These are phyloP conservation scores for Plasmodium gallinaceum DNA, from an alignment of 169 alveolate genomes.

Conservation along the genomic window DNA sequence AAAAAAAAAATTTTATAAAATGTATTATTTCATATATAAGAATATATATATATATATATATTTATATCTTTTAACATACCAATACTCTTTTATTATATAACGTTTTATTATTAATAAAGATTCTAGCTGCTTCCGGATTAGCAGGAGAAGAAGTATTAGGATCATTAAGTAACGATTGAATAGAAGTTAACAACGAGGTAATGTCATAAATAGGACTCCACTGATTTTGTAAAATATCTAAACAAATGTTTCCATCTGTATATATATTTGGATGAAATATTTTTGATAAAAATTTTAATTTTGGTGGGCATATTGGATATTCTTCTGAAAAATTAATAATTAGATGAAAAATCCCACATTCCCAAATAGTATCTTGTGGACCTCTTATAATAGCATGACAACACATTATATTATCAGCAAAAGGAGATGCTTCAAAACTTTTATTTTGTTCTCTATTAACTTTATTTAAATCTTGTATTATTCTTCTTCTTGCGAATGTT, in stretches of 20 bases:
- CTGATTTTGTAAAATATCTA: constrained; percentile 92
- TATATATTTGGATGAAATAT: constrained; percentile 94
- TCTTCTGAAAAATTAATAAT: constrained; percentile 92
- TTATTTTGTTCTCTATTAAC: constrained; percentile 91
- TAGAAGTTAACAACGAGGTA: constrained; percentile 94
- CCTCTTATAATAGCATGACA: constrained; percentile 97
- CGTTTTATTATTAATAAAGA: constrained; percentile 85
- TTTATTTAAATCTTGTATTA: constrained; percentile 92
- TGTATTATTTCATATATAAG: not conserved
- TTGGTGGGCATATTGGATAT: constrained; percentile 94
- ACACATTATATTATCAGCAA: constrained; percentile 92
- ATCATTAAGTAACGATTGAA: constrained; percentile 94
- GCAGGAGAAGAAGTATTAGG: constrained; percentile 98
- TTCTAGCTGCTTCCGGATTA: constrained; percentile 94
- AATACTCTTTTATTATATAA: constrained; percentile 81
- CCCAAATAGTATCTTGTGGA: constrained; percentile 97
- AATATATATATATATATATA: not conserved
- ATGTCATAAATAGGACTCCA: constrained; percentile 97
- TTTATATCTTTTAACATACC: constrained; percentile 38
- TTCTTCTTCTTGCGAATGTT: constrained; percentile 90
- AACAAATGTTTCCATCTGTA: constrained; percentile 92
- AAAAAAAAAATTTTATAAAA: constrained; percentile 9
- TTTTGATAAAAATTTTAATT: constrained; percentile 88
- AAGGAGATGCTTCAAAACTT: constrained; percentile 94
- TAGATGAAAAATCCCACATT: constrained; percentile 94